Evolutionary conservation across 192 early-diverging fungal species (phyloP), one percentile per base, ranked within the genome.

Genomic region (Mortierella hygrophila): DNA sequence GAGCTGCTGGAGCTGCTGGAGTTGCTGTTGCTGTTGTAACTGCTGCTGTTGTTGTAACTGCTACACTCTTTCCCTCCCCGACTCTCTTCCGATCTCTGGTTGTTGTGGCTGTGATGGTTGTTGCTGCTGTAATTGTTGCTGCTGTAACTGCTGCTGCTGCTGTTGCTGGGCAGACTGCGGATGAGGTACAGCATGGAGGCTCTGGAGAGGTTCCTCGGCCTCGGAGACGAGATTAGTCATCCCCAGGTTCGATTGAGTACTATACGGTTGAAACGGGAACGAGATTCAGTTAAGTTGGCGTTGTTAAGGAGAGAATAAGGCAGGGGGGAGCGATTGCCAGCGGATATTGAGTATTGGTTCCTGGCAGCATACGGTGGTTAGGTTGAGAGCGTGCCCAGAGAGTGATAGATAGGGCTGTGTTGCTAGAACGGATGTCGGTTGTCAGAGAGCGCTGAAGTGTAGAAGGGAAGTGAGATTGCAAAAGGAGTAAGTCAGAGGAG

Each of bases 91-190:
- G n/a, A n/a, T n/a, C n/a, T n/a, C n/a, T n/a, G n/a, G n/a, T n/a
- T n/a, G n/a, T n/a, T n/a, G n/a, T n/a, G n/a, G 52, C 18, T 55
- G 52, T 23, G 21, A 20, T 23, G 8, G 20, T 26, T 73, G 72
- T 21, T 29, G 72, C 29, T 52, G 47, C 7, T 76, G 77, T 7
- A 42, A 70, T 40, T 71, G 77, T 18, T 71, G 32, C 37, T 78
- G 77, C 7, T n/a, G 77, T 13, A 72, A 47, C 15, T 49, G 69
- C 23, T 57, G 77, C 29, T 73, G 75, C 13, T 42, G 75, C 15
- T 63, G 75, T 16, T 4, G 18, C 38, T 44, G 60, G 15, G 8
- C 10, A 11, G n/a, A 11, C 2, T 32, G 60, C 26, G 60, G 60
- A 65, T 65, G 60, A 65, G 60, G 60, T 65, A 29, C 29, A 65